Percentiles rank a stretch among this genome's conserved stretches.
phyloP scores from a whole-genome alignment of 1,139 yeast species.

The Saccharomyces hybrid region DNA sequence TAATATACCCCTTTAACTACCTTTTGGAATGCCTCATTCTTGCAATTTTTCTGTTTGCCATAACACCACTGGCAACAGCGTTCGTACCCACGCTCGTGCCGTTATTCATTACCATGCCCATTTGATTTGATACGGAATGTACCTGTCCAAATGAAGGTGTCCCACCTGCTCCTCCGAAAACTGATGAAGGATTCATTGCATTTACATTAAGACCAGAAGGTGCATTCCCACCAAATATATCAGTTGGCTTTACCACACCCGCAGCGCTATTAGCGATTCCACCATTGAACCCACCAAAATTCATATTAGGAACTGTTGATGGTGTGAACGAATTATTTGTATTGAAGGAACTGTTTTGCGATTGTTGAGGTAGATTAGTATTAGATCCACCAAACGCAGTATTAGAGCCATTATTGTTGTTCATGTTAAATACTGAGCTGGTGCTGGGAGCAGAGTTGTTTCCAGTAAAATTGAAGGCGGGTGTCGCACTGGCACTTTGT shows the following conservation, averaged over 20 bases:
- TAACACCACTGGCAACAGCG: constrained; percentile 6
- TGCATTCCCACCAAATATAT: constrained; percentile 15
- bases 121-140: neutral
- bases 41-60: constrained; percentile 20
- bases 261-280: constrained; percentile 3
- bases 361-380: constrained; percentile 7
- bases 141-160: constrained; percentile 3
- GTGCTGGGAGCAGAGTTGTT: neutral
- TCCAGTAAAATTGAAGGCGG: neutral
- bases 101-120: constrained; percentile 3
- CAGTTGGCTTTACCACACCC: constrained; percentile 16
- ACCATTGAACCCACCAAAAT: constrained; percentile 15
- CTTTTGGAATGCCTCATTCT: constrained; percentile 25
- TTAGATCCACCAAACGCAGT: constrained; percentile 1
- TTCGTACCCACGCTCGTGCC: neutral
- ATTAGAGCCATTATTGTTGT: neutral
- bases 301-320: constrained; percentile 21
- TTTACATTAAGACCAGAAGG: neutral
- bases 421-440: neutral
- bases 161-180: constrained; percentile 4
- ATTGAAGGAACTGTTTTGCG: constrained; percentile 3
- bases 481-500: neutral
- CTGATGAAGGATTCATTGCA: constrained; percentile 2
- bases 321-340: constrained; percentile 16
- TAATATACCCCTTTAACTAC: constrained; percentile 2